Evolutionary conservation across 2,329 filamentous ascomycete genomes (phyloP), one percentile per base, ranked within the genome.

Genomic region (Pestalotiopsis sp.): DNA sequence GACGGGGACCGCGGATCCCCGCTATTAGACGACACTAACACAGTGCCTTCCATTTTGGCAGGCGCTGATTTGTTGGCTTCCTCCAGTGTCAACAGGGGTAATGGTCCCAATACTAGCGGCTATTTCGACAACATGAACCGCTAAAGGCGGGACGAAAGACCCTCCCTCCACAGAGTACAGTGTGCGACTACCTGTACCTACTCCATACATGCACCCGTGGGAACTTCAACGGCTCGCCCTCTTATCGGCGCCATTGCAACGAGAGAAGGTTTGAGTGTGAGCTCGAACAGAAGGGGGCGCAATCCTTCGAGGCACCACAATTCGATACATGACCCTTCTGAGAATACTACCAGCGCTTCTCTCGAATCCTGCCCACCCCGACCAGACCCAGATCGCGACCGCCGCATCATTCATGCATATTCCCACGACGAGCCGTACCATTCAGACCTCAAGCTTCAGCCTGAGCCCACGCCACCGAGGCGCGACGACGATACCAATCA

Each of bases 1-100:
- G 14, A 36, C 31, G 59, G 27, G 27, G 13, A 20, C 36, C 59
- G 59, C 31, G 59, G 59, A 27, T 17, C 27, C 27, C 59, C 59
- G 59, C 59, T 36, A 17, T 5, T 17, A 25, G 31, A 20, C 17
- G 57, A 39, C 14, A 9, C 59, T n/a, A 62, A 6, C 20, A 36
- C 31, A 39, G 31, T 41, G 57, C 66, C 41, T 25, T 38, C 12
- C 31, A 62, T 31, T 45, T 63, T 23, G 36, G 17, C 66, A 57
- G 41, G 57, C n/a, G 56, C 66, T 67, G 66, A 67, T 63, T 62
- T 62, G 57, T 38, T 52, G 38, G 14, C 27, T 4, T 52, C 1
- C 14, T 12, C 64, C n/a, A 58, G 38, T 25, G 64, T 27, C 62
- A 25, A 23, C 17, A 27, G 25, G 63, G 45, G 63, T 66, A 27